A percentile compares a stretch with the other conserved stretches of the same genome.
Evolutionary conservation across 2,329 filamentous ascomycete species (phyloP).

Genomic region (Scedosporium boydii): DNA sequence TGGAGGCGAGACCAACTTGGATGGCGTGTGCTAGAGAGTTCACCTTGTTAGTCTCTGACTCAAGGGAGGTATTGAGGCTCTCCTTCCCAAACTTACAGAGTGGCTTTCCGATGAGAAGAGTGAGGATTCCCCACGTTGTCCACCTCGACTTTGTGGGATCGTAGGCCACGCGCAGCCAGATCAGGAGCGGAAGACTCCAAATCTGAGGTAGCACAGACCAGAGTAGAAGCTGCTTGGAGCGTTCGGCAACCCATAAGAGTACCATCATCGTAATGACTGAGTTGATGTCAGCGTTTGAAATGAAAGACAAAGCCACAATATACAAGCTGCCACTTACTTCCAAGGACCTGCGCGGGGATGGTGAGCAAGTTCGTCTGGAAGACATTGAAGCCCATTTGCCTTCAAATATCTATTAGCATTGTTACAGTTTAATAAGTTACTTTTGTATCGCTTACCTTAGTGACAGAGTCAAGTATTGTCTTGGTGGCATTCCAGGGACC

Average conservation of each 20-base stretch:
- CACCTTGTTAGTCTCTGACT: slow-evolving; percentile 18
- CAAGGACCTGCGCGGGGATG: slow-evolving; percentile 32
- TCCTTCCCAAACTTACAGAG: slow-evolving; percentile 15
- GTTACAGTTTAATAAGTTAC: no score
- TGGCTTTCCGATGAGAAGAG: slow-evolving; percentile 23
- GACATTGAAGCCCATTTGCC: slow-evolving; percentile 34
- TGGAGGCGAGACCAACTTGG: slow-evolving; percentile 45
- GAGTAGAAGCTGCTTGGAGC: slow-evolving; percentile 29
- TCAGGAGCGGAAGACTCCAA: slow-evolving; percentile 44
- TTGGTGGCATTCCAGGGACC: slow-evolving; percentile 22
- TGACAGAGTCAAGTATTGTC: slow-evolving; percentile 42
- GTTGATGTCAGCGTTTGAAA: background rate
- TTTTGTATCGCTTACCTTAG: slow-evolving; percentile 18
- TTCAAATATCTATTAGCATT: no score
- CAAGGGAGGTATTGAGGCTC: background rate
- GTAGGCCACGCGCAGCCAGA: slow-evolving; percentile 30
- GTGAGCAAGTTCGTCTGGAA: slow-evolving; percentile 41
- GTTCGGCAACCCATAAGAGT: slow-evolving; percentile 36
- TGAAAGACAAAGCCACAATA: background rate
- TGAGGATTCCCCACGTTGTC: slow-evolving; percentile 24
- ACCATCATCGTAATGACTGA: slow-evolving; percentile 29
- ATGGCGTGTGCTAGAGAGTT: slow-evolving; percentile 34
- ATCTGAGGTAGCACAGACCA: slow-evolving; percentile 34
- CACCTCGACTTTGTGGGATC: slow-evolving; percentile 18
- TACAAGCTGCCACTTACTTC: background rate